Evolutionary conservation across 208 protist species (phyloP), one percentile per base, ranked within the genome.

Genomic region (Trypanosoma caninum): DNA sequence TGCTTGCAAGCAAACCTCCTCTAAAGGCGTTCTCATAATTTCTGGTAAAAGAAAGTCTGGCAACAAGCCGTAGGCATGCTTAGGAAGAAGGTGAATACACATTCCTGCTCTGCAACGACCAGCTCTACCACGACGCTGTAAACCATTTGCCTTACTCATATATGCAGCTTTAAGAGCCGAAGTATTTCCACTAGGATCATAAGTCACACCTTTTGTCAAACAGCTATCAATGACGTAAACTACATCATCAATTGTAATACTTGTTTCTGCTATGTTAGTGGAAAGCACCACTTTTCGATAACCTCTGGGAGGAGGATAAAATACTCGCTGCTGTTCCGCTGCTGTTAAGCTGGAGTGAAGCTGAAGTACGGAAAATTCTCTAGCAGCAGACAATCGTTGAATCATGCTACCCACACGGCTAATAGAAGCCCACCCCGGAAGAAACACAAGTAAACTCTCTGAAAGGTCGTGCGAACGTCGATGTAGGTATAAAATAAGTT

Each of bases 181-280:
- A 7, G 84, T 87, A 65, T 93, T 91, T n/a, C 74, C 86, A 14
- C 59, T 27, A 20, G 84, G 72, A 54, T 95, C 84, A 71, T 96
- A 97, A 41, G 69, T 81, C 4, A 87, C 95, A 37, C 85, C 78
- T 80, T 98, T 99, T 27, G 92, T 72, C 13, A 97, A 79, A 11
- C 97, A 94, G 59, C 80, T 87, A 74, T 99, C 97, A 74, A 99
- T 91, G 16, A 99, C 97, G 69, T 89, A 98, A 28, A 87, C 78
- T 66, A 98, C 82, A 50, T 95, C 93, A 74, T 97, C 91, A 55
- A 99, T 98, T 0, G 97, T 99, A 47, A 99, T 90, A 56, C 87
- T 97, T 9, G 96, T 97, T 74, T 99, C 97, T 16, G 97, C 97
- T 54, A 99, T 98, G 58, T 98, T 98, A 18, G 97, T 99, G 34